Percentiles rank a stretch among this genome's conserved stretches.
phyloP scores from a whole-genome alignment of 805 yeast species.

The Cyberlindnera xylosilytica region DNA sequence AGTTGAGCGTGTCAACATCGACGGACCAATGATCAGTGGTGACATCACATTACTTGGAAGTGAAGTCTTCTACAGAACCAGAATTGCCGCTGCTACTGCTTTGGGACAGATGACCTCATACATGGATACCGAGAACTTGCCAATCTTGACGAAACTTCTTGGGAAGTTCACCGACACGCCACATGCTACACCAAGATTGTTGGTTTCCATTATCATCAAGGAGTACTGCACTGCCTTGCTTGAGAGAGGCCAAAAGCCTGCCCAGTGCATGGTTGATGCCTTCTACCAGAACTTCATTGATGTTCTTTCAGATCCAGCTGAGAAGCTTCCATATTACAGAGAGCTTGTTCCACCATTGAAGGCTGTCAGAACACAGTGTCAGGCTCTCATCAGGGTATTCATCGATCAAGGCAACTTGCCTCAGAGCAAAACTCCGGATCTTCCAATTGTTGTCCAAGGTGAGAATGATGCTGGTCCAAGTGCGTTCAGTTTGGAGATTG shows the following conservation, averaged over 20 bases:
- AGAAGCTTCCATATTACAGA: conserved; percentile 55
- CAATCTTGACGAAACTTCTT: conserved; percentile 24
- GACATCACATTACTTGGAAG: conserved; percentile 83
- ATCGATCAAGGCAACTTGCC: conserved; percentile 73
- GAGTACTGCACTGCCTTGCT: conserved; percentile 49
- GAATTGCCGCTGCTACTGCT: conserved; percentile 72
- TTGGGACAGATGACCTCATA: conserved; percentile 63
- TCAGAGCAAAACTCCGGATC: conserved; percentile 66
- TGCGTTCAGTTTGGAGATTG: conserved; percentile 80
- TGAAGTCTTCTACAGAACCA: conserved; percentile 70
- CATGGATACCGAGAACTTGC: conserved; percentile 33
- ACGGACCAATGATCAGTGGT: conserved; percentile 88
- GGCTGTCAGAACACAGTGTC: conserved; percentile 83
- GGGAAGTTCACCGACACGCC: conserved; percentile 29
- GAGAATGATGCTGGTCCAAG: conserved; percentile 92
- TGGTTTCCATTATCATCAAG: conserved; percentile 65
- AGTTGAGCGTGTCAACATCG: conserved; percentile 75
- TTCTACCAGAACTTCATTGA: conserved; percentile 31
- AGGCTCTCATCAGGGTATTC: conserved; percentile 75
- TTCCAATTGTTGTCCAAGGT: conserved; percentile 91
- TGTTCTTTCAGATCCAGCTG: conserved; percentile 40
- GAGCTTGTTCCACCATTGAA: conserved; percentile 86
- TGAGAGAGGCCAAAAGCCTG: conserved; percentile 20
- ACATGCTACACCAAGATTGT: conserved; percentile 72
- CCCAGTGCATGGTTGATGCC: conserved; percentile 25